Conservation (phyloP, 257 asterid genomes). For the Scutellaria baicalensis region DNA sequence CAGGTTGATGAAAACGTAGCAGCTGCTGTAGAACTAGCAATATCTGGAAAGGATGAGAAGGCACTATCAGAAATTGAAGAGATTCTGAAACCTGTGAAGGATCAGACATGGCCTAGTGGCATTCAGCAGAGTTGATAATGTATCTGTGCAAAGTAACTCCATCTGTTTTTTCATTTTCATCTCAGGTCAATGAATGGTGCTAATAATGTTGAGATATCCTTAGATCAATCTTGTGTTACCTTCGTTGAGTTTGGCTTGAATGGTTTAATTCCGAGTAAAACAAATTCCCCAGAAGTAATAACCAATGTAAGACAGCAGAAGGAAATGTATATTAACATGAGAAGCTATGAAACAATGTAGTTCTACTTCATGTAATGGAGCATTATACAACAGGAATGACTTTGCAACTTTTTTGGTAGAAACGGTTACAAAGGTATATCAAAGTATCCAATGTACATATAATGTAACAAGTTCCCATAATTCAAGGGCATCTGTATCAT, state of each 20-base stretch:
- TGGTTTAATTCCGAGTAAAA: background rate
- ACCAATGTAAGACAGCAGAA: background rate
- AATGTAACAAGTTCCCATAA: conserved; percentile 15
- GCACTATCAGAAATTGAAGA: conserved; percentile 46
- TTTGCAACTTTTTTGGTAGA: background rate
- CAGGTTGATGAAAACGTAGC: conserved; percentile 81
- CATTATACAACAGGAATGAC: conserved; percentile 4
- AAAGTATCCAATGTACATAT: background rate
- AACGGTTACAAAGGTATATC: conserved; percentile 4
- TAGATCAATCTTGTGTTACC: background rate
- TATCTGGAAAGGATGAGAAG: conserved; percentile 50
- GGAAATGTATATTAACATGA: conserved; percentile 10
- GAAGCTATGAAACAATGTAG: background rate
- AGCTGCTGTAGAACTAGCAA: conserved; percentile 63
- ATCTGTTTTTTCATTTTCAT: background rate
- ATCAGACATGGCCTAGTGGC: conserved; percentile 95
- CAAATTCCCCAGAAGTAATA: background rate
- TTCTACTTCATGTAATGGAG: background rate
- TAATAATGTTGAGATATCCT: background rate
- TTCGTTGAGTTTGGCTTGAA: background rate
- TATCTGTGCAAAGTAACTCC: background rate
- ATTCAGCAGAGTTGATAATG: conserved; percentile 44
- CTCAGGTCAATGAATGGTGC: background rate
- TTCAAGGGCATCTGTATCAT: conserved; percentile 6
- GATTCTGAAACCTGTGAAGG: conserved; percentile 78